Base-by-base conservation (phyloP, 2,329 filamentous ascomycete genomes). In the Penicillium sp. region DNA sequence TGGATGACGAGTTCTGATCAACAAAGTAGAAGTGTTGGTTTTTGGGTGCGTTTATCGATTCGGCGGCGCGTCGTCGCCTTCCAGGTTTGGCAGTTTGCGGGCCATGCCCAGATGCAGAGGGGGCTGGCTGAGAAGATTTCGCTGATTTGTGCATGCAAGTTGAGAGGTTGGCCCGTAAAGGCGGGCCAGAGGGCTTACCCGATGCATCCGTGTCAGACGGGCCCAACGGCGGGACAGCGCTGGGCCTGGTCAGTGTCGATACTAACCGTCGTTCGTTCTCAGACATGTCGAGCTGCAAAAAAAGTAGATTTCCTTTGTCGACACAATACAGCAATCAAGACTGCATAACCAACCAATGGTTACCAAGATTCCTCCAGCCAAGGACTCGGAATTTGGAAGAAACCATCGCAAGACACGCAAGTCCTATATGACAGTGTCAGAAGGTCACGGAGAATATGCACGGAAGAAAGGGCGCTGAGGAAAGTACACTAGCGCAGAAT, bases 21-120 rank as follows among this genome's bases (percentile, higher is more conserved):
- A 77, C 75, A 61, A 77, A 77, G 57, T 75, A 76, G 54, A 76
- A 77, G 6, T 67, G 59, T 60, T 73, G 72, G 11, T 61, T 70
- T 53, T 70, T 70, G 2, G 63, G 49, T 39, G 62, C 59, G 11
- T 64, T 62, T 16, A 65, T 60, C 1, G 64, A 51, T 25, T 61
- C 61, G n/a, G 68, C 55, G 19, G 65, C 53, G 34, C 70, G 65
- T 59, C 69, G 67, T 53, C 71, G 66, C 50, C 65, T 60, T 62
- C 66, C 66, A 13, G 68, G 45, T 43, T 60, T 67, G 47, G 55
- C 25, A 13, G 51, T 36, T 57, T 65, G 61, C 34, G 57, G 25
- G 34, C 43, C 60, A 60, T 65, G 56, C n/a, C 49, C 49, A 19
- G 66, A 51, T 40, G 59, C 48, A 19, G 65, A 49, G 34, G 60